Percentiles rank a stretch among this genome's conserved stretches.
Evolutionary conservation across 495 filamentous ascomycete genomes (phyloP).

Genomic region (Aspergillus haitiensis): DNA sequence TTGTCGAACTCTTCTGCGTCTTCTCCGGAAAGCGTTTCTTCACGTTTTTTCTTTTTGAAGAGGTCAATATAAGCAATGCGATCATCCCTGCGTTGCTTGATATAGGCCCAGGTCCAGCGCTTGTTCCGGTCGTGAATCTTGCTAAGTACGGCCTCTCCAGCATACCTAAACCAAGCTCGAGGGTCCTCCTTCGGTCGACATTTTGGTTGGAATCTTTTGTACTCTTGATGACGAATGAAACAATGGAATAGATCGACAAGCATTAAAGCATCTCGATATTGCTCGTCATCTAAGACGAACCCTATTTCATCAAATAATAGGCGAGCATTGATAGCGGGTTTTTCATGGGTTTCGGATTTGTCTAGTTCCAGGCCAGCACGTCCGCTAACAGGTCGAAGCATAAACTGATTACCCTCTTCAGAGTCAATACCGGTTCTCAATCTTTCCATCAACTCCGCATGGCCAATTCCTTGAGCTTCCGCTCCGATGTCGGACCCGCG

Average conservation of each 20-base stretch:
- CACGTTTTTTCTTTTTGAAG: constrained; percentile 89
- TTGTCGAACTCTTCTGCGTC: constrained; percentile 71
- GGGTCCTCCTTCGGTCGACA: constrained; percentile 84
- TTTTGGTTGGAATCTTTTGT: constrained; percentile 90
- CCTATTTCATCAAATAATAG: constrained; percentile 94
- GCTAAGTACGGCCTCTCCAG: constrained; percentile 78
- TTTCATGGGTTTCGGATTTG: constrained; percentile 78
- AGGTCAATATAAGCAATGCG: constrained; percentile 84
- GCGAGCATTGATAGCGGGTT: constrained; percentile 85
- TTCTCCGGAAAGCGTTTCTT: constrained; percentile 64
- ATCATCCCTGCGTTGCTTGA: constrained; percentile 87
- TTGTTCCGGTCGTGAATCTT: constrained; percentile 93
- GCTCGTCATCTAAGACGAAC: constrained; percentile 90
- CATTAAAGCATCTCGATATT: constrained; percentile 96
- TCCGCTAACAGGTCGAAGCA: constrained; percentile 91
- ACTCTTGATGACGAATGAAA: constrained; percentile 96
- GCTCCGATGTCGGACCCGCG: constrained; percentile 58
- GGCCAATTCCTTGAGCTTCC: constrained; percentile 63
- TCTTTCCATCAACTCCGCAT: constrained; percentile 71
- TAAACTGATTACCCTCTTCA: constrained; percentile 81
- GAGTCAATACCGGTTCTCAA: constrained; percentile 76
- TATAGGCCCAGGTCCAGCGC: constrained; percentile 91
- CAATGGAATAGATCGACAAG: constrained; percentile 98
- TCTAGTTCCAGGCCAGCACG: constrained; percentile 89
- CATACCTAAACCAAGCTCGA: constrained; percentile 87